A percentile compares a stretch with the other conserved stretches of the same genome.
Conservation (phyloP, 2,329 filamentous ascomycete genomes). For the Sphaerostilbella broomeana region DNA sequence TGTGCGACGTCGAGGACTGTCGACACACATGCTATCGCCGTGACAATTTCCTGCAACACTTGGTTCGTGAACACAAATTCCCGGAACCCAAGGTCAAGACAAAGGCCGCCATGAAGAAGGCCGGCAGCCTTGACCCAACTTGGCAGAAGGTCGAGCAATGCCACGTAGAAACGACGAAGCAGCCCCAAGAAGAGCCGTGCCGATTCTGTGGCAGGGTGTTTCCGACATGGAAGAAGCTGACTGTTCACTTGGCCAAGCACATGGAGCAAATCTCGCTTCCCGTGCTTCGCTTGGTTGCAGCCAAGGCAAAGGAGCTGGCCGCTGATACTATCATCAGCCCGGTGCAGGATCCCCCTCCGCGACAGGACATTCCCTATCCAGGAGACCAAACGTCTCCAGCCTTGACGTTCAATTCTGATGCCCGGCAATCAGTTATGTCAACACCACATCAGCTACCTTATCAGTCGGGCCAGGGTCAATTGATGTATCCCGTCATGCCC, state of each 20-base stretch:
- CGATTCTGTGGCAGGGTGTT: slow-evolving; percentile 80
- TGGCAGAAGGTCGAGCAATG: slow-evolving; percentile 76
- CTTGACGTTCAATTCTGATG: too few species aligned
- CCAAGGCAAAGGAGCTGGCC: slow-evolving; percentile 40
- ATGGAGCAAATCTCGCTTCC: slow-evolving; percentile 90
- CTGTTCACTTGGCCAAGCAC: slow-evolving; percentile 87
- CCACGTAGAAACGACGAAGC: slow-evolving; percentile 59
- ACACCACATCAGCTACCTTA: slow-evolving; percentile 2
- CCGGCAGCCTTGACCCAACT: slow-evolving; percentile 53
- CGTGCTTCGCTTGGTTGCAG: slow-evolving; percentile 56
- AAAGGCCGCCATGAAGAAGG: slow-evolving; percentile 59
- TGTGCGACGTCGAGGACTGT: slow-evolving; percentile 74
- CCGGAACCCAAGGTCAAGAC: slow-evolving; percentile 73
- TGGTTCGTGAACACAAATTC: slow-evolving; percentile 86
- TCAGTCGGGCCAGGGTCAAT: slow-evolving; percentile 14
- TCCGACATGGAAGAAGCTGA: slow-evolving; percentile 85
- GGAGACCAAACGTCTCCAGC: slow-evolving; percentile 18
- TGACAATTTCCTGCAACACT: slow-evolving; percentile 88
- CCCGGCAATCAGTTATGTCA: too few species aligned
- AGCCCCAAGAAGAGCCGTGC: slow-evolving; percentile 71
- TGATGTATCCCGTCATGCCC: slow-evolving; percentile 23
- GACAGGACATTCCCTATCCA: slow-evolving; percentile 25
- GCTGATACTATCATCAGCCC: slow-evolving; percentile 62
- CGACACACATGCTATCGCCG: slow-evolving; percentile 77
- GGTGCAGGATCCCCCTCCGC: slow-evolving; percentile 49